Evolutionary conservation across 768 basidiomycete species (phyloP).

Genomic region (Megacollybia marginata): DNA sequence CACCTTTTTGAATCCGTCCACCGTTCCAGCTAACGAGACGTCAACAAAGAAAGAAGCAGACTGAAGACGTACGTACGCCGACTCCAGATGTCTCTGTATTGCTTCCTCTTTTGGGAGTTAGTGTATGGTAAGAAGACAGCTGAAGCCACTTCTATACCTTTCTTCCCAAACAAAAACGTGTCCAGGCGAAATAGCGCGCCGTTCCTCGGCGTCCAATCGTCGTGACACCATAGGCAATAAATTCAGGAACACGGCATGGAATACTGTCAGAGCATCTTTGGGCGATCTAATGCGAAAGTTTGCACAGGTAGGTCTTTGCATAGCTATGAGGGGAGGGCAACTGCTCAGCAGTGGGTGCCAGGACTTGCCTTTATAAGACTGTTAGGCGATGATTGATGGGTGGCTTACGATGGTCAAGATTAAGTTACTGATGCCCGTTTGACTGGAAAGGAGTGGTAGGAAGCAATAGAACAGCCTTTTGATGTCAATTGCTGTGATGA

Average conservation of each 20-base stretch:
- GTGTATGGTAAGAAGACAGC: too few species aligned
- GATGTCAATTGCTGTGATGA: too few species aligned
- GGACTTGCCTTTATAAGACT: too few species aligned
- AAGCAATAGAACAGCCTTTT: too few species aligned
- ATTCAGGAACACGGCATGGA: conserved; percentile 58
- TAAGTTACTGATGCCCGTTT: too few species aligned
- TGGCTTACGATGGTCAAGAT: too few species aligned
- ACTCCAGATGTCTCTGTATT: conserved; percentile 63
- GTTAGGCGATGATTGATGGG: too few species aligned
- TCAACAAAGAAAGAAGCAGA: too few species aligned
- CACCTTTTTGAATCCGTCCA: conserved; percentile 67
- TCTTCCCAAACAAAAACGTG: conserved; percentile 84
- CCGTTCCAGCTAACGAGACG: conserved; percentile 37
- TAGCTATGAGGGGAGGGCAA: conserved; percentile 11
- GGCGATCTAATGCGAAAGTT: conserved; percentile 56
- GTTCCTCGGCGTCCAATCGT: conserved; percentile 70
- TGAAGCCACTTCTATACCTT: background rate
- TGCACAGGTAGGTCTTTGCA: conserved; percentile 67
- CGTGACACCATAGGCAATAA: conserved; percentile 61
- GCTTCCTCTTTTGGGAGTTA: conserved; percentile 34
- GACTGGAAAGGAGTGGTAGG: too few species aligned
- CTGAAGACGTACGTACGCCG: conserved; percentile 13
- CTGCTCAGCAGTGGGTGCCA: too few species aligned
- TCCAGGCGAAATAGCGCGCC: conserved; percentile 61
- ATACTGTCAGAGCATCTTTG: conserved; percentile 64